Conservation (phyloP, 495 filamentous ascomycete species). For the Umbilicaria muhlenbergii region DNA sequence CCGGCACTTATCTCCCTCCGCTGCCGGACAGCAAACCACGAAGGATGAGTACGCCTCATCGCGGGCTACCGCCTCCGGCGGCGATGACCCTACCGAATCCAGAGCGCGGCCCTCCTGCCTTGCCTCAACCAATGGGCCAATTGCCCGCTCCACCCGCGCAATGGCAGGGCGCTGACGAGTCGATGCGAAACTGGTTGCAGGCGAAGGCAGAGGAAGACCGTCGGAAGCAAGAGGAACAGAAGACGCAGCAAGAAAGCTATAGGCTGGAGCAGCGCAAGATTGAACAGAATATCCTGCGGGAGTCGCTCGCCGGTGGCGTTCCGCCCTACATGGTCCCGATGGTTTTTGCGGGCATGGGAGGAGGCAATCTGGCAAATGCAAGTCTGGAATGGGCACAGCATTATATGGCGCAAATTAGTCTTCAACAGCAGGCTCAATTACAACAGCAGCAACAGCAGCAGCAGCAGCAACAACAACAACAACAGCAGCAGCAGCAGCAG, state of each 20-base stretch:
- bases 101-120: slow-evolving; percentile 19
- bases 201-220: slow-evolving; percentile 78
- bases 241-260: slow-evolving; percentile 62
- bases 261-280: slow-evolving; percentile 68
- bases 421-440: slow-evolving; percentile 25
- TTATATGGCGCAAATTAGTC: slow-evolving; percentile 31
- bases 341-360: slow-evolving; percentile 73
- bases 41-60: slow-evolving; percentile 23
- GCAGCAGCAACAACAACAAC: slow-evolving; percentile 22
- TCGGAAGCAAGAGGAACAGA: slow-evolving; percentile 75
- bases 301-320: slow-evolving; percentile 65
- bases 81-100: slow-evolving; percentile 22
- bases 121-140: slow-evolving; percentile 29
- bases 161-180: slow-evolving; percentile 63
- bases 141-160: slow-evolving; percentile 55
- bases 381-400: slow-evolving; percentile 64
- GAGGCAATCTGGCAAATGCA: slow-evolving; percentile 42
- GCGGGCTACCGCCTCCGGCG: slow-evolving; percentile 24
- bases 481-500: slow-evolving; percentile 35
- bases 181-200: slow-evolving; percentile 65
- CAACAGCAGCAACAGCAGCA: slow-evolving; percentile 36
- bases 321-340: slow-evolving; percentile 78
- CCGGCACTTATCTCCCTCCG: slow-evolving; percentile 11
- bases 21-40: slow-evolving; percentile 9
- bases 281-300: slow-evolving; percentile 70